A percentile compares a stretch with the other conserved stretches of the same genome.
These are phyloP conservation scores for Oryza meyeriana DNA, from an alignment of 176 grass and related monocot species.

Conservation along the genomic window DNA sequence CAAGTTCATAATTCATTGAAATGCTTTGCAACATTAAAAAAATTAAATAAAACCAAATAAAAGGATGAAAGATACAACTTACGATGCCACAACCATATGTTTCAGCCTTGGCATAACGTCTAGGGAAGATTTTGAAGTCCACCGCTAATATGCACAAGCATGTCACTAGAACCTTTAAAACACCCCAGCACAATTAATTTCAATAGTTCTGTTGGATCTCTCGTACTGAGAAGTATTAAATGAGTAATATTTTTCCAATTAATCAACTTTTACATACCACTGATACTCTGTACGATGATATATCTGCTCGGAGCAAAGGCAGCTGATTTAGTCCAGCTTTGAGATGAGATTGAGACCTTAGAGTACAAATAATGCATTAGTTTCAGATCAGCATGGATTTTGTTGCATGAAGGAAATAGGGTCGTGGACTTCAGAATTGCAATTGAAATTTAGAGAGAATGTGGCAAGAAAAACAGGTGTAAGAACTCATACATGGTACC, in stretches of 20 bases:
- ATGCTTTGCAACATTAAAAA: constrained; percentile 6
- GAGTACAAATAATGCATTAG: neutral
- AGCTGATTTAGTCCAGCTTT: constrained; percentile 32
- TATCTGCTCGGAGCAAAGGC: constrained; percentile 46
- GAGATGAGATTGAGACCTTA: constrained; percentile 43
- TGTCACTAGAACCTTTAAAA: constrained; percentile 78
- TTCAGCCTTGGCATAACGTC: constrained; percentile 90
- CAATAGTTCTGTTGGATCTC: neutral
- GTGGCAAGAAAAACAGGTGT: neutral
- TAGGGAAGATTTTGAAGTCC: constrained; percentile 91
- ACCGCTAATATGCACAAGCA: constrained; percentile 95
- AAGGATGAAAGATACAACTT: constrained; percentile 39
- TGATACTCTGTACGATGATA: constrained; percentile 89
- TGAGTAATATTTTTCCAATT: neutral
- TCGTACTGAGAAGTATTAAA: constrained; percentile 4
- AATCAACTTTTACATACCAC: constrained; percentile 54
- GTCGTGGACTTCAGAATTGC: neutral
- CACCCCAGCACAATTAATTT: neutral
- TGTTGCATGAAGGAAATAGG: constrained; percentile 29
- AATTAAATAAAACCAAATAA: neutral
- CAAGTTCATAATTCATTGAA: neutral
- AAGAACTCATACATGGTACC: constrained; percentile 45
- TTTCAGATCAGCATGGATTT: neutral
- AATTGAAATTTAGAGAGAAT: constrained; percentile 15
- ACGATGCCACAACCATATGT: constrained; percentile 85